Base-by-base conservation (phyloP, 495 filamentous ascomycete genomes). In the Aspergillus biplanus region DNA sequence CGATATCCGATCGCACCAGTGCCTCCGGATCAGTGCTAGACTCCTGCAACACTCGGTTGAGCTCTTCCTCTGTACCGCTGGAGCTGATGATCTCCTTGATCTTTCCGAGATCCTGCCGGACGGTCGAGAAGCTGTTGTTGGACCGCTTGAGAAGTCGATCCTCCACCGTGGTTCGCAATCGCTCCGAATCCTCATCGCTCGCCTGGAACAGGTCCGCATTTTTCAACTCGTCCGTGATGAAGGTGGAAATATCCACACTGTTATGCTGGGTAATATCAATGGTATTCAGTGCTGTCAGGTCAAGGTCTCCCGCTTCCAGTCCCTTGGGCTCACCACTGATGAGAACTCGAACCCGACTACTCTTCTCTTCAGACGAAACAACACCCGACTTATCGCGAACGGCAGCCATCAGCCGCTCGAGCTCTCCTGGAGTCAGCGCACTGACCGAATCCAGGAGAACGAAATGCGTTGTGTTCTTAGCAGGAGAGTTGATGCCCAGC, bases 371-470 rank as follows among this genome's bases (percentile, higher is more conserved):
- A 0, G 33, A 21, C 1, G 27, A 21, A 33, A 21, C n/a, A 18
- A 7, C 1, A 44, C 32, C 56, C 5, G 15, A 44, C 13, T 13
- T 9, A 7, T 56, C 21, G 18, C 58, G 12, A 15, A 64, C 54
- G 5, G 50, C 47, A 11, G 18, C 9, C 8, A 56, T 9, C 4
- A 61, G 57, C 27, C 56, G 46, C 21, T 56, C 50, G 16, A 18
- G 50, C 52, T 65, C 63, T 12, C 13, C 27, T 8, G 37, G 16
- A 11, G 34, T 48, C 6, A 72, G 58, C 33, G 50, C 37, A 11
- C 61, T 52, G 12, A 72, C 50, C 1, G 67, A 68, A 47, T 72
- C 70, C 4, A 72, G 49, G 7, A 70, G 18, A 21, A 72, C 58
- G 21, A 66, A 72, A 32, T 72, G 64, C 18, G 56, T 67, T 1